These are phyloP conservation scores for Brassica nigra DNA, from an alignment of 345 rosid genomes.

Conservation along the genomic window DNA sequence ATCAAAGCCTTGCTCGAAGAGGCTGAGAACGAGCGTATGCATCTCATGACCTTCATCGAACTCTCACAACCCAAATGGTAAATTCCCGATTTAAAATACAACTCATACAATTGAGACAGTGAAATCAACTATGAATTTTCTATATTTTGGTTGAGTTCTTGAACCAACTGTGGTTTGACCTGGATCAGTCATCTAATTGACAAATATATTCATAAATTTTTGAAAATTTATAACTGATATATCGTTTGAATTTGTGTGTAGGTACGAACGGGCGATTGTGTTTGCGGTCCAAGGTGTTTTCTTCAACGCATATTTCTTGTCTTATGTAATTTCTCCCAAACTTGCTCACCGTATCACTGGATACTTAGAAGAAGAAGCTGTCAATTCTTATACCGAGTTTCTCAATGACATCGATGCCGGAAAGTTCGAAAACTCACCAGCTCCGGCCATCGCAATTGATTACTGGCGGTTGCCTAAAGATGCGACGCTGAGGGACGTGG, in stretches of 20 bases:
- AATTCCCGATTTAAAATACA: background rate
- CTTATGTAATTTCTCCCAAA: slow-evolving; percentile 58
- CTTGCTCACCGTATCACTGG: slow-evolving; percentile 63
- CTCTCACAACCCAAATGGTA: slow-evolving; percentile 55
- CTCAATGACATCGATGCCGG: slow-evolving; percentile 61
- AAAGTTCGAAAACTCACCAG: slow-evolving; percentile 51
- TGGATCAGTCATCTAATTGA: background rate
- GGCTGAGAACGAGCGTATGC: slow-evolving; percentile 72
- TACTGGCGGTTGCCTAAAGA: slow-evolving; percentile 60
- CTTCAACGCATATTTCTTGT: slow-evolving; percentile 58
- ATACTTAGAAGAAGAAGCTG: slow-evolving; percentile 67
- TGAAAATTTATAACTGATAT: background rate
- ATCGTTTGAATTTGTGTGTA: background rate
- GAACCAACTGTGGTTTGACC: background rate
- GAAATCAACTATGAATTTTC: background rate
- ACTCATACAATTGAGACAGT: background rate
- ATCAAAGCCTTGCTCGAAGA: slow-evolving; percentile 67
- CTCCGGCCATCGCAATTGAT: slow-evolving; percentile 68
- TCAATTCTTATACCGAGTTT: slow-evolving; percentile 60
- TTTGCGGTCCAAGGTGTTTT: slow-evolving; percentile 62
- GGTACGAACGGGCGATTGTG: slow-evolving; percentile 58
- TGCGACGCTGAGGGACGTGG: slow-evolving; percentile 62
- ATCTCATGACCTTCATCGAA: slow-evolving; percentile 67
- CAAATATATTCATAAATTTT: background rate
- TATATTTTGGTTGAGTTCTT: background rate